phyloP scores from a whole-genome alignment of 2,329 filamentous ascomycete genomes.

The Xylaria sp. region DNA sequence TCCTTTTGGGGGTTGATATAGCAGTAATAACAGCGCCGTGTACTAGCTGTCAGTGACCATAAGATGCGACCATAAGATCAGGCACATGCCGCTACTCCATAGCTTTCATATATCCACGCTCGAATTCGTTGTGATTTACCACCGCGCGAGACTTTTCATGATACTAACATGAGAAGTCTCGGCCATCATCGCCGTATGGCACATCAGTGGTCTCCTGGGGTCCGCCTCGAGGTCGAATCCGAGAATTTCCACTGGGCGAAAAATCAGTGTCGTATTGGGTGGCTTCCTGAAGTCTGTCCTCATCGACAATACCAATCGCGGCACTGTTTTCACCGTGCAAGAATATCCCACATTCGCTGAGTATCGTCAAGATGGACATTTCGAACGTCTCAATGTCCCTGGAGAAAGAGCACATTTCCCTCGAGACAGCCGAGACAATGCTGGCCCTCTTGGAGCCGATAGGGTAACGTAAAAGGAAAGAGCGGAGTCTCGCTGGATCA shows the following conservation, averaged over 20 bases:
- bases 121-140: neutral
- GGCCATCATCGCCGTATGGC: slow-evolving; percentile 32
- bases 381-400: slow-evolving; percentile 40
- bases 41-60: too few relatives aligned
- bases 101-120: neutral
- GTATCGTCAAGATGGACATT: slow-evolving; percentile 31
- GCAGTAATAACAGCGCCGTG: too few relatives aligned
- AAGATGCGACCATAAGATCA: too few relatives aligned
- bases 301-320: slow-evolving; percentile 33
- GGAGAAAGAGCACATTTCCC: slow-evolving; percentile 46
- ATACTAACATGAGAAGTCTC: slow-evolving; percentile 20
- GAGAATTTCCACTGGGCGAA: slow-evolving; percentile 30
- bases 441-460: slow-evolving; percentile 47
- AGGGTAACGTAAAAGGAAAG: slow-evolving; percentile 51
- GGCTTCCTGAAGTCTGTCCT: slow-evolving; percentile 25
- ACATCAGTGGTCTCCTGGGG: slow-evolving; percentile 7
- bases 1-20: too few relatives aligned
- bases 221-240: slow-evolving; percentile 11
- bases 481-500: slow-evolving; percentile 51
- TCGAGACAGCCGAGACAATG: slow-evolving; percentile 46
- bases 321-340: slow-evolving; percentile 20
- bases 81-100: neutral
- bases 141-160: slow-evolving; percentile 3
- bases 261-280: slow-evolving; percentile 25
- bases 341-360: slow-evolving; percentile 32